phyloP scores from a whole-genome alignment of 2,329 filamentous ascomycete genomes.

The Colletotrichum tropicicola region DNA sequence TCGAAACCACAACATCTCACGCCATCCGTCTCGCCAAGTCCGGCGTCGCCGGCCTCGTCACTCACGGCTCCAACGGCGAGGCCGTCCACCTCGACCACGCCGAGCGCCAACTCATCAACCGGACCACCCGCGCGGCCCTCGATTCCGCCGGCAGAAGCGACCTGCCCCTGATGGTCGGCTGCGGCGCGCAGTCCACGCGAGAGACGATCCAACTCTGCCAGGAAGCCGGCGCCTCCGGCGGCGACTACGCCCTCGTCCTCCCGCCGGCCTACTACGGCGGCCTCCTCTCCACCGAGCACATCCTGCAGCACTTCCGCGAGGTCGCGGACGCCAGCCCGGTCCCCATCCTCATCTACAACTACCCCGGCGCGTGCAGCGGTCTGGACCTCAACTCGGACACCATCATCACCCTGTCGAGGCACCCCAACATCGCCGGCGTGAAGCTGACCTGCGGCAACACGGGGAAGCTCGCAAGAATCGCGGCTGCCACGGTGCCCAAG shows the following conservation, averaged over 20 bases:
- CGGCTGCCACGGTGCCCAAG: conserved; percentile 43
- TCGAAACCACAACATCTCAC: conserved; percentile 58
- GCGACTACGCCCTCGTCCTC: conserved; percentile 69
- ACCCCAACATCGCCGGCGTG: conserved; percentile 69
- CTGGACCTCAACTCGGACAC: conserved; percentile 73
- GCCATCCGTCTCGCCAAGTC: conserved; percentile 68
- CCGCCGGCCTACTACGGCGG: conserved; percentile 74
- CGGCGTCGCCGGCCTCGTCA: conserved; percentile 73
- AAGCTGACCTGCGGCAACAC: conserved; percentile 75
- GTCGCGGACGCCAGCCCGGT: conserved; percentile 60
- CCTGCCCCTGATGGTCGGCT: conserved; percentile 67
- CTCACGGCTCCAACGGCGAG: conserved; percentile 79
- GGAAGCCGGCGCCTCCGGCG: conserved; percentile 68
- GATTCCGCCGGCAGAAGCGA: conserved; percentile 44
- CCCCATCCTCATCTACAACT: conserved; percentile 75
- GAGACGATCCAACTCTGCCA: conserved; percentile 67
- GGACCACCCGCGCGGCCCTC: conserved; percentile 60
- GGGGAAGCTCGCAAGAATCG: conserved; percentile 64
- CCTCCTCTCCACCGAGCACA: conserved; percentile 52
- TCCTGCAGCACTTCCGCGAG: conserved; percentile 67
- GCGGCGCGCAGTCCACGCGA: conserved; percentile 70
- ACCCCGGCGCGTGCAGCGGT: conserved; percentile 74
- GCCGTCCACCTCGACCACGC: conserved; percentile 63
- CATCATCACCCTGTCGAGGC: conserved; percentile 60
- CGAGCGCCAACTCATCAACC: conserved; percentile 64